Evolutionary conservation across 352 stramenopile genomes (phyloP).

Genomic region (Phytophthora ohioensis): DNA sequence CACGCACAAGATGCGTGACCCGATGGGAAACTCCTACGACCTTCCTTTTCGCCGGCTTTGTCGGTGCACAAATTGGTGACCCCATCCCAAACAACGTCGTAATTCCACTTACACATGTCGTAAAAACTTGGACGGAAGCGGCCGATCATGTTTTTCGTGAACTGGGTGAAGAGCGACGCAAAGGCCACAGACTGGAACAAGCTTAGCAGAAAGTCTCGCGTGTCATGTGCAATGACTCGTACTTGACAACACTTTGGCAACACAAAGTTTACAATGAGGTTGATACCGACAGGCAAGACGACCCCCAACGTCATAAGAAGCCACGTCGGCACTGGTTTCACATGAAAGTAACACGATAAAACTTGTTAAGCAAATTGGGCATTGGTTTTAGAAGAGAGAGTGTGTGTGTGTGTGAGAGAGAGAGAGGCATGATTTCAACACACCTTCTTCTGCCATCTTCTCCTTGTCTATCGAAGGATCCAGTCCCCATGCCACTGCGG

Average conservation of each 20-base stretch:
- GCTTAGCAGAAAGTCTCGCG: constrained; percentile 69
- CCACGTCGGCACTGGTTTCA: constrained; percentile 54
- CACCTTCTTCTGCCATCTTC: constrained; percentile 13
- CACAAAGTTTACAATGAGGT: constrained; percentile 66
- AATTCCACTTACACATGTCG: constrained; percentile 58
- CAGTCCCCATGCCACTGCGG: background rate
- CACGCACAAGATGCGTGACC: too few relatives aligned
- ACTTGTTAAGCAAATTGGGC: too few relatives aligned
- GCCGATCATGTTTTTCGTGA: constrained; percentile 73
- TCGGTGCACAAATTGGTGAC: too few relatives aligned
- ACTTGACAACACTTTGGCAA: constrained; percentile 55
- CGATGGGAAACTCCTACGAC: too few relatives aligned
- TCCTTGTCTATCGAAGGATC: constrained; percentile 13
- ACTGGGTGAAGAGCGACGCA: constrained; percentile 64
- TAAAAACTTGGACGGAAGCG: constrained; percentile 62
- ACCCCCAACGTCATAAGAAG: constrained; percentile 21
- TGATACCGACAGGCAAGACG: constrained; percentile 46
- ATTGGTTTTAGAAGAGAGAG: too few relatives aligned
- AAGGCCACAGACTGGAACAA: constrained; percentile 46
- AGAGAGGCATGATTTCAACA: too few relatives aligned
- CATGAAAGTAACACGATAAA: too few relatives aligned
- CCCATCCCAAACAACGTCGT: too few relatives aligned
- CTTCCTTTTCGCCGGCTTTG: too few relatives aligned
- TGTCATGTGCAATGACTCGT: constrained; percentile 46
- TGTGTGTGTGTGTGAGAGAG: too few relatives aligned